Base-by-base conservation (phyloP, 768 basidiomycete species). In the Kwoniella sp. region DNA sequence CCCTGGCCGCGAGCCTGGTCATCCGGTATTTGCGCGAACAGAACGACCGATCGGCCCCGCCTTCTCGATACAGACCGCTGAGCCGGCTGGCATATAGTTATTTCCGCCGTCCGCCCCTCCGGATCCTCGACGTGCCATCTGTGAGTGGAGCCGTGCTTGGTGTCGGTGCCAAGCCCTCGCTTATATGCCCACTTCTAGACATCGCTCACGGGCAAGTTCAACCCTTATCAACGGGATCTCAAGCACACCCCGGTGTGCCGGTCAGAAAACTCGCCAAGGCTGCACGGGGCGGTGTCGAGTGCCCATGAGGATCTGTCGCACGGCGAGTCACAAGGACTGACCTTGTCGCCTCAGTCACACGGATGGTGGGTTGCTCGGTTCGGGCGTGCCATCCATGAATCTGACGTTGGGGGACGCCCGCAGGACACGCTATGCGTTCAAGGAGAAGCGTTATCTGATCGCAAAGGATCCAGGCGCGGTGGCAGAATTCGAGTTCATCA, bases 401-500 rank as follows among this genome's bases (percentile, higher is more conserved):
- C 12, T 5, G 34, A 15, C 36, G 11, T 17, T 39, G 37, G 22
- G 9, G 17, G 22, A 39, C 14, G 27, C 4, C 26, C 32, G 19
- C 43, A 66, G 64, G 64, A 22, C 28, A 9, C 27, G 33, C 27
- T 69, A 63, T 63, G 22, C 55, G 4, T 69, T 64, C 64, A 52
- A 59, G 28, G 73, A 74, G 41, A 74, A 74, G 50, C 57, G 59
- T 45, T 74, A 73, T 54, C 58, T 72, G 46, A 52, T 64, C 10
- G 63, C 71, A 1, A 44, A 49, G 15, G 49, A 51, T 41, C 67
- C 71, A 5, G 72, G 72, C 10, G 53, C 68, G 14, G 46, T 32
- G 3, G 61, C 70, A n/a, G 55, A 58, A 3, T 65, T 59, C 49
- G 59, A 60, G 3, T 55, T 73, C 40, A 43, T 60, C 5, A 63